Conservation (phyloP, 768 basidiomycete species). For the Pisolithus albus region DNA sequence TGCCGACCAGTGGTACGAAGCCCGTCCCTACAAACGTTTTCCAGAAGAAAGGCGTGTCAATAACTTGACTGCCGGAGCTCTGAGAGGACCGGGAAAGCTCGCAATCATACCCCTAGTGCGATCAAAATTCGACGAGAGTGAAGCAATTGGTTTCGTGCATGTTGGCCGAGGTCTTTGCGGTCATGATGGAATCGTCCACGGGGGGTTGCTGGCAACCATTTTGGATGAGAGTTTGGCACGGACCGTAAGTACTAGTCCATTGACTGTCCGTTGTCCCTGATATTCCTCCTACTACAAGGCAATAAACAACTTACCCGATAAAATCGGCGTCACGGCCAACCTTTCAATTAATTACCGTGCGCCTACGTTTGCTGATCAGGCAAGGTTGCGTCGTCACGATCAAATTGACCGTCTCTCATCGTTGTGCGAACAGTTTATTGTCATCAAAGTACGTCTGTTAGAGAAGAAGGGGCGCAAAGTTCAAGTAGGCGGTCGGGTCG, state of each 20-base stretch:
- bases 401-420: not conserved
- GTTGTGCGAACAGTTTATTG: constrained; percentile 58
- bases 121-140: constrained; percentile 65
- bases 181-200: constrained; percentile 92
- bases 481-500: constrained; percentile 61
- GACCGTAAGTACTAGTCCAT: constrained; percentile 46
- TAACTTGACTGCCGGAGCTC: constrained; percentile 73
- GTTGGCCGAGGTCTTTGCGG: constrained; percentile 85
- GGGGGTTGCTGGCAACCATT: constrained; percentile 84
- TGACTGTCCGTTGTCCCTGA: not conserved
- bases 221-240: constrained; percentile 81
- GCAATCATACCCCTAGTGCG: constrained; percentile 76
- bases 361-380: constrained; percentile 87
- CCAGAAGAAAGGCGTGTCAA: constrained; percentile 75
- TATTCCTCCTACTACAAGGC: constrained; percentile 44
- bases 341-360: constrained; percentile 77
- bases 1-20: constrained; percentile 65
- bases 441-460: constrained; percentile 63
- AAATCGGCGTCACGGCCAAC: constrained; percentile 89
- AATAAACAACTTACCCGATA: constrained; percentile 75
- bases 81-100: constrained; percentile 84
- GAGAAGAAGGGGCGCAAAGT: constrained; percentile 76
- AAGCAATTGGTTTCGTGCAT: constrained; percentile 67
- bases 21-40: constrained; percentile 62
- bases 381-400: constrained; percentile 16